Conservation (phyloP, 495 filamentous ascomycete species). For the Sphaerosporella brunnea region DNA sequence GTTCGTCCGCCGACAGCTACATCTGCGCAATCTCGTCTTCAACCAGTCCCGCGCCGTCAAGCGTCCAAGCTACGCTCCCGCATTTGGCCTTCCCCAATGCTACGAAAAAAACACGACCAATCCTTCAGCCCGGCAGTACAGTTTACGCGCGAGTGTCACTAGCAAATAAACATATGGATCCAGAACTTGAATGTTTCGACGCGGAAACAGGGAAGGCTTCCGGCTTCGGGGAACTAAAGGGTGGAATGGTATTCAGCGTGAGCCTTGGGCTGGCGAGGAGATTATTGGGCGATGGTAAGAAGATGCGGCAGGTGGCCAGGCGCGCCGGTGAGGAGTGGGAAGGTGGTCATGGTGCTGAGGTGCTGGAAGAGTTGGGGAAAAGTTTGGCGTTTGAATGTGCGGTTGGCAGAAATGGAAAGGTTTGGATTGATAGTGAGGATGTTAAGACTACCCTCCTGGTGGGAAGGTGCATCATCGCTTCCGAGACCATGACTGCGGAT, state of each 20-base stretch:
- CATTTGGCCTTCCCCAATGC: slow-evolving; percentile 82
- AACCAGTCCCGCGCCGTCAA: slow-evolving; percentile 42
- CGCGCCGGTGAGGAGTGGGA: slow-evolving; percentile 43
- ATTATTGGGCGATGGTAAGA: slow-evolving; percentile 34
- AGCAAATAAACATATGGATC: slow-evolving; percentile 63
- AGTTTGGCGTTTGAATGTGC: slow-evolving; percentile 77
- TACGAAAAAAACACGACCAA: slow-evolving; percentile 76
- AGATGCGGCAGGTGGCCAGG: slow-evolving; percentile 28
- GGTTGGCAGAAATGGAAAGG: slow-evolving; percentile 79
- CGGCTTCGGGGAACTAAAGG: slow-evolving; percentile 67
- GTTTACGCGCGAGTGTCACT: slow-evolving; percentile 71
- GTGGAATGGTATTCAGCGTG: slow-evolving; percentile 74
- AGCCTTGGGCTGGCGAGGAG: slow-evolving; percentile 64
- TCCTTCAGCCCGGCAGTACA: slow-evolving; percentile 50
- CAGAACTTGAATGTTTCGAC: slow-evolving; percentile 78
- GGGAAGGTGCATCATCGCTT: slow-evolving; percentile 60
- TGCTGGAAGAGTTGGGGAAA: slow-evolving; percentile 70
- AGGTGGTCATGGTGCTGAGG: slow-evolving; percentile 45
- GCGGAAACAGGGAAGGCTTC: slow-evolving; percentile 73
- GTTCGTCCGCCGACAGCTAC: slow-evolving; percentile 56
- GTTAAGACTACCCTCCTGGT: slow-evolving; percentile 52
- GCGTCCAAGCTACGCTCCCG: slow-evolving; percentile 55
- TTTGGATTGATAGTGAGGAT: slow-evolving; percentile 70
- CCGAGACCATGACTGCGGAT: slow-evolving; percentile 47
- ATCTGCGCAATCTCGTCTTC: slow-evolving; percentile 42